Conservation (phyloP, 2,329 filamentous ascomycete genomes). For the Colletotrichum sp. region DNA sequence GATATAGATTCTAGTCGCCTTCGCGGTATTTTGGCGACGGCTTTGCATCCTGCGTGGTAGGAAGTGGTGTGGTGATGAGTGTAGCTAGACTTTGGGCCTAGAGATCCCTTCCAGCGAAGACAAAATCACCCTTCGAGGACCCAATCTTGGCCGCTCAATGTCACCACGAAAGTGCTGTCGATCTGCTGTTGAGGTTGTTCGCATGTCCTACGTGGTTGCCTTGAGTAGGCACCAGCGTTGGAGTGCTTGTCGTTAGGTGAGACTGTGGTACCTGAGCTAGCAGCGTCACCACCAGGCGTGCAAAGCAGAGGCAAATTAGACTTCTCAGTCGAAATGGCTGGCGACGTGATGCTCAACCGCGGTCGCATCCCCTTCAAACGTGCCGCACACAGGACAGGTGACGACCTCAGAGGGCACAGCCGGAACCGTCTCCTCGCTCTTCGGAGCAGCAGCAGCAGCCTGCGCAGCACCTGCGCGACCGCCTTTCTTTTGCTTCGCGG, state of each 20-base stretch:
- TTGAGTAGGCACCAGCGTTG: accelerated
- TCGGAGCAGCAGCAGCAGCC: not conserved
- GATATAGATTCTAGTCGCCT: conserved; percentile 49
- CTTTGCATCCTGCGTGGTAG: not conserved
- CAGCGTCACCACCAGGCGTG: accelerated
- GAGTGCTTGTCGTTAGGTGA: not conserved
- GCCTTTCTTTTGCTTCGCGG: conserved; percentile 15
- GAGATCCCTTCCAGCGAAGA: not conserved
- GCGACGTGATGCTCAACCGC: conserved; percentile 74
- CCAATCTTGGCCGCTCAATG: no score
- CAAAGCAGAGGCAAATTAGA: accelerated
- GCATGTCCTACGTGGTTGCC: not conserved
- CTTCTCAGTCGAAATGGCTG: conserved; percentile 50
- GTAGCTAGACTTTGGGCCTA: not conserved
- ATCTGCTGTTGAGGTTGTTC: not conserved
- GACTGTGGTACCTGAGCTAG: accelerated
- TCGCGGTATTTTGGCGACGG: not conserved
- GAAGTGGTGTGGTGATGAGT: not conserved
- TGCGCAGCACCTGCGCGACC: not conserved
- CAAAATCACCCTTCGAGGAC: not conserved
- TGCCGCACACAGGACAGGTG: conserved; percentile 69
- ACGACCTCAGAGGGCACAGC: conserved; percentile 18
- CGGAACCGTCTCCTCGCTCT: not conserved
- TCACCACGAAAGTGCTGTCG: accelerated
- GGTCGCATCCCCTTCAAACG: conserved; percentile 71